Base-by-base conservation (phyloP, 768 basidiomycete species). In the Tylopilus sp. region DNA sequence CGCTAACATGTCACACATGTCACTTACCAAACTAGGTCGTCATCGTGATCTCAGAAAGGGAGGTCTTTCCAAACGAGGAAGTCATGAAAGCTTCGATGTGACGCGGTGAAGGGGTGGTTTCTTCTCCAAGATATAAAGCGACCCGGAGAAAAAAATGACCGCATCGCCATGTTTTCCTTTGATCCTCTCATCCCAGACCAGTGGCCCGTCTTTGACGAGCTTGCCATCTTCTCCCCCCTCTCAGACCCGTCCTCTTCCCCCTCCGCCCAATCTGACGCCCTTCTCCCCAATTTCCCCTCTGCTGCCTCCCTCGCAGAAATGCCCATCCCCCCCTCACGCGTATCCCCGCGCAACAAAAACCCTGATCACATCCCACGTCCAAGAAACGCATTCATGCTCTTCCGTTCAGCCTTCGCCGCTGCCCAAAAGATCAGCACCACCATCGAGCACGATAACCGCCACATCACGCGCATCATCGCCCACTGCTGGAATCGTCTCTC, bases 401-500 rank as follows among this genome's bases (percentile, higher is more conserved):
- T 79, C 64, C 76, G 82, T 20, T 83, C 79, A 22, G 79, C 77
- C 49, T 81, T 85, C 45, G 78, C 79, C 36, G 75, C 78, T 4
- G 73, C 74, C 7, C 74, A 78, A 38, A 79, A 76, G 53, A 73
- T 81, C 52, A 64, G 57, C 44, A 68, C 71, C n/a, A 66, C 61
- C 18, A 70, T 82, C 56, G 82, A 84, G 60, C 73, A 71, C 55
- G 79, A 84, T 60, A 77, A 82, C 59, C 71, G 80, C 26, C 76
- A 80, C 51, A 79, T 83, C 60, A 81, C 80, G 41, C 75, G 78
- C 50, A 79, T 80, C 60, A 72, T 79, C 31, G 82, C 75, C 0
- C 71, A 75, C 35, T 75, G 74, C 61, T 85, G 83, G 83, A 76
- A 77, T 50, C 69, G 69, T 38, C 69, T 84, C 51, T 64, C 80